Base-by-base conservation (phyloP, 192 early-diverging fungal species). In the Gaertneriomyces semiglobifer region DNA sequence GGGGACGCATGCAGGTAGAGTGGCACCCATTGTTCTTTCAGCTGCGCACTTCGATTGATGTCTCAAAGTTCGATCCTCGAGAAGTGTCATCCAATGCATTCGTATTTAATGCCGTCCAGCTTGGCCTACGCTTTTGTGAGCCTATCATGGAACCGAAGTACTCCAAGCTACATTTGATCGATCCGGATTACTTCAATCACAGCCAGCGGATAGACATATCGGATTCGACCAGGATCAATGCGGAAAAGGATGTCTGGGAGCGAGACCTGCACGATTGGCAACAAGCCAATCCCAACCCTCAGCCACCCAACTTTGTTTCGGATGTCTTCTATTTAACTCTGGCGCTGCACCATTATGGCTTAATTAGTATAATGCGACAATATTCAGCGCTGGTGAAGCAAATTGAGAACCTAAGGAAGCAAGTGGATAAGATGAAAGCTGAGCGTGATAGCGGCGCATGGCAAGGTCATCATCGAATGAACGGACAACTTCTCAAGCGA, bases 251-350 rank as follows among this genome's bases (percentile, higher is more conserved):
- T 44, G 57, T 77, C 45, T 81, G 83, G 8, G 89, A 92, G 53
- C 74, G 71, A 16, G 89, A 90, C 57, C 75, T 86, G 20, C 25
- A 44, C 48, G 59, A 73, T 70, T 75, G 71, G 72, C 25, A 53
- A 38, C 63, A 41, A 33, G 12, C 62, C 16, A 54, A 68, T 54
- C 56, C 50, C 6, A 44, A 38, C 4, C 48, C 69, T 0, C 53
- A 57, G 16, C 53, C 79, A 16, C 68, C 83, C 40, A 90, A 93
- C 66, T 98, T 98, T 68, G 91, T 97, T 44, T 85, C 94, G 2
- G 92, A 97, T 63, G 81, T 90, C 16, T 97, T 98, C 73, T 92
- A 88, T 61, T 64, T 93, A 6, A 87, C 93, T 0, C 73, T 96
- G 9, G 77, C 81, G 10, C 79, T 88, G 6, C 79, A 90, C 53